Evolutionary conservation across 1,284 basidiomycete species (phyloP).

Genomic region (Volvariella surrecta): DNA sequence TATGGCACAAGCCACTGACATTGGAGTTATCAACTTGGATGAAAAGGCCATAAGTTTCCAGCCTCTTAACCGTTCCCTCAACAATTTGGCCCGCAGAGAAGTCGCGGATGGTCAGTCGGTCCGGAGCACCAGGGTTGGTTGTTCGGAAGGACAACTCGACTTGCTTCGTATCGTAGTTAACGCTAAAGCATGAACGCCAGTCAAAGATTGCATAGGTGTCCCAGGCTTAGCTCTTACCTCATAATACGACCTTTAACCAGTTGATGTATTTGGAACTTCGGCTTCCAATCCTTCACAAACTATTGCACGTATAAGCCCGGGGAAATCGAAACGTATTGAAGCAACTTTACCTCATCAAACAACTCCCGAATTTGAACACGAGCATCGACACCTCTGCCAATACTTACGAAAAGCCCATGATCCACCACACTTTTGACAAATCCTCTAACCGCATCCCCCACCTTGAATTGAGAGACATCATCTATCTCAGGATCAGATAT

Average conservation of each 20-base stretch:
- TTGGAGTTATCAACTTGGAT: constrained; percentile 80
- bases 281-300: constrained; percentile 96
- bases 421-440: constrained; percentile 86
- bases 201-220: constrained; percentile 9
- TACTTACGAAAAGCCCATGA: constrained; percentile 84
- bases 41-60: constrained; percentile 90
- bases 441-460: constrained; percentile 73
- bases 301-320: constrained; percentile 22
- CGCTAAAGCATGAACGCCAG: constrained; percentile 33
- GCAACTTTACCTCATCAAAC: constrained; percentile 69
- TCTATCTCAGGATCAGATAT: constrained; percentile 67
- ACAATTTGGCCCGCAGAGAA: constrained; percentile 72
- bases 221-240: constrained; percentile 34
- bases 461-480: constrained; percentile 57
- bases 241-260: constrained; percentile 83
- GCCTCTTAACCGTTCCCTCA: constrained; percentile 64
- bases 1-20: constrained; percentile 90
- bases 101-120: constrained; percentile 42
- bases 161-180: constrained; percentile 63
- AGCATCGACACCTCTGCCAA: constrained; percentile 80
- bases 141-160: constrained; percentile 85
- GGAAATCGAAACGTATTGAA: neutral
- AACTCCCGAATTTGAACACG: constrained; percentile 93
- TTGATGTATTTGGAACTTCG: constrained; percentile 73
- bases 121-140: constrained; percentile 35